These are phyloP conservation scores for Gossypium gossypioides DNA, from an alignment of 441 rosid species.

Conservation along the genomic window DNA sequence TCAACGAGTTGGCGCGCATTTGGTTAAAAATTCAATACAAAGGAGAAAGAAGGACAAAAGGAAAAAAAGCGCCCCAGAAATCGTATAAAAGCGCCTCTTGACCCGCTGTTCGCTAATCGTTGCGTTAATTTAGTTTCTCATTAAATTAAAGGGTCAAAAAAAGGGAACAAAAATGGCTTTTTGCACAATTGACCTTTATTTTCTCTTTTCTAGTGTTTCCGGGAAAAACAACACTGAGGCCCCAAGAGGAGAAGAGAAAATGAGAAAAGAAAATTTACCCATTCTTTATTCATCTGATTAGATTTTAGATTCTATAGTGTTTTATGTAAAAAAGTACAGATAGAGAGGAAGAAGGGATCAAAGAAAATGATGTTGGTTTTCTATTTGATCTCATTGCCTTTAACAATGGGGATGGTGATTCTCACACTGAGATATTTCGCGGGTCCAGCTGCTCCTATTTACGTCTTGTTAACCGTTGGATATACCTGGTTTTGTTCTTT, in stretches of 20 bases:
- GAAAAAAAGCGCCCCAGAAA: neutral
- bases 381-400: constrained; percentile 68
- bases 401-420: constrained; percentile 63
- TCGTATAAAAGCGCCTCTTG: neutral
- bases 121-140: constrained; percentile 4
- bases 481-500: constrained; percentile 80
- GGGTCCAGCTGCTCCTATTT: constrained; percentile 59
- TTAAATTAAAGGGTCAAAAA: neutral
- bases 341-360: neutral
- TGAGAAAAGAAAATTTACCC: neutral
- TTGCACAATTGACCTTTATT: neutral
- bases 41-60: neutral
- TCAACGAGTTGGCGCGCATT: neutral
- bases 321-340: neutral
- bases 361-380: constrained; percentile 57
- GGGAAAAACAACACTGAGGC: neutral
- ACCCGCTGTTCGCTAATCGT: constrained; percentile 7
- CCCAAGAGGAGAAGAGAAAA: neutral
- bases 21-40: neutral
- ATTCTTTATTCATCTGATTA: neutral
- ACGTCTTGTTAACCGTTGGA: constrained; percentile 63
- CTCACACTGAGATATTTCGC: constrained; percentile 55
- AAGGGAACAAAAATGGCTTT: neutral
- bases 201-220: neutral
- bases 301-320: neutral